Conservation (phyloP, 352 stramenopile genomes). For the Globisporangium yorkense region DNA sequence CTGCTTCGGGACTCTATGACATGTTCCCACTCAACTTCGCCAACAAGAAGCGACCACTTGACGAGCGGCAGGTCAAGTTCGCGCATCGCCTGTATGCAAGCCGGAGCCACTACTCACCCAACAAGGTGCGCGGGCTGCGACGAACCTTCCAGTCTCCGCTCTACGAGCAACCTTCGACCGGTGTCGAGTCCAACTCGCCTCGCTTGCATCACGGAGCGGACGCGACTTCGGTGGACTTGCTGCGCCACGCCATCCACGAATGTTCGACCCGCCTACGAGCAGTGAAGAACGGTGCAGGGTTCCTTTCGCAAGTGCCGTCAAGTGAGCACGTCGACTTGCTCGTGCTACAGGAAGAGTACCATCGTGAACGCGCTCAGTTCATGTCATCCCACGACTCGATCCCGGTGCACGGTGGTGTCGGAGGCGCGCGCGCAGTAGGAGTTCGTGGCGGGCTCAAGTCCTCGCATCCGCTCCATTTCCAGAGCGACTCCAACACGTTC, state of each 20-base stretch:
- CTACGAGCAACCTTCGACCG: neutral
- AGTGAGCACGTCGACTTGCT: slow-evolving; percentile 27
- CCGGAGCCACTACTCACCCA: slow-evolving; percentile 41
- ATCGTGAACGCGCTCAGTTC: slow-evolving; percentile 10
- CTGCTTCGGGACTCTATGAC: slow-evolving; percentile 12
- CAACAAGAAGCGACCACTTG: slow-evolving; percentile 27
- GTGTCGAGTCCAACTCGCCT: slow-evolving; percentile 7
- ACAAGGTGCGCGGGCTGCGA: slow-evolving; percentile 26
- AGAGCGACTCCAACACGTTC: neutral
- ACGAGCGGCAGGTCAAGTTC: slow-evolving; percentile 51
- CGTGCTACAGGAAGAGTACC: slow-evolving; percentile 28
- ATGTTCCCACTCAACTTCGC: slow-evolving; percentile 32
- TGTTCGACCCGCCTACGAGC: slow-evolving; percentile 38
- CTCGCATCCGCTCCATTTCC: neutral
- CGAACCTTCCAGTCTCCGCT: slow-evolving; percentile 8
- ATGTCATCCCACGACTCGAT: neutral
- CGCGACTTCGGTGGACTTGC: slow-evolving; percentile 40
- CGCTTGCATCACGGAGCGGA: slow-evolving; percentile 13
- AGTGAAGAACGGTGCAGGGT: slow-evolving; percentile 39
- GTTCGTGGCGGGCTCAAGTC: neutral
- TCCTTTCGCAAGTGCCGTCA: slow-evolving; percentile 30
- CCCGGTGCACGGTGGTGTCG: neutral
- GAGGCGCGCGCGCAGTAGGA: neutral
- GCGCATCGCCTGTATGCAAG: slow-evolving; percentile 41
- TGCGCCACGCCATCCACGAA: slow-evolving; percentile 49